Percentiles rank a stretch among this genome's conserved stretches.
Conservation (phyloP, 805 yeast species). For the Huiozyma naganishii region DNA sequence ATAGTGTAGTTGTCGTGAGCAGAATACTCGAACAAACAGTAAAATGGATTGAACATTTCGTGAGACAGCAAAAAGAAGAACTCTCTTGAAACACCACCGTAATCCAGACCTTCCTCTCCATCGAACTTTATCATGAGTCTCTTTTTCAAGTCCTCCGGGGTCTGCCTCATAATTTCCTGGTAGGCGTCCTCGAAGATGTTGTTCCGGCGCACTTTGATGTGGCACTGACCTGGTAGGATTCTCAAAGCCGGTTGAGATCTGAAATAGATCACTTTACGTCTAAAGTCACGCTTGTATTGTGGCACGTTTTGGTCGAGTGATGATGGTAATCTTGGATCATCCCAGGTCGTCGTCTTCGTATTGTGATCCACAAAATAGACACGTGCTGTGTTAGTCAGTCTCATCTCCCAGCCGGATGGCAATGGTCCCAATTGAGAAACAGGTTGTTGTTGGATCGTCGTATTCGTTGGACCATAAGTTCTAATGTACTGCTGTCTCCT, state of each 20-base stretch:
- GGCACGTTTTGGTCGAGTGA: conserved; percentile 97
- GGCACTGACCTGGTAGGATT: conserved; percentile 97
- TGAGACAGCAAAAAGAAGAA: conserved; percentile 93
- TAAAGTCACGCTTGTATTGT: conserved; percentile 96
- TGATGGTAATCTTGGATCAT: conserved; percentile 96
- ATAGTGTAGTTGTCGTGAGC: conserved; percentile 96
- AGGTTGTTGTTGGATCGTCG: conserved; percentile 95
- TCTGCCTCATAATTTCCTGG: conserved; percentile 97
- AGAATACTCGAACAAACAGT: conserved; percentile 93
- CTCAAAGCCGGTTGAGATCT: conserved; percentile 97
- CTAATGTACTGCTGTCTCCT: conserved; percentile 97
- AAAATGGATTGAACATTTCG: conserved; percentile 97
- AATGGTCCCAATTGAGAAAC: conserved; percentile 95
- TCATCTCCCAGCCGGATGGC: conserved; percentile 99
- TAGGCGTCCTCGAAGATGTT: conserved; percentile 95
- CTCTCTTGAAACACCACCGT: conserved; percentile 98
- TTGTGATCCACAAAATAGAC: conserved; percentile 98
- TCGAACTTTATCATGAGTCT: conserved; percentile 96
- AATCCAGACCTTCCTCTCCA: conserved; percentile 98
- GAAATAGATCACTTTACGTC: conserved; percentile 94
- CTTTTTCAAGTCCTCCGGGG: conserved; percentile 96
- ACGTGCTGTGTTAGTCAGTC: conserved; percentile 95
- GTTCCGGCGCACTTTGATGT: conserved; percentile 92
- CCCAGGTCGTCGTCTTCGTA: conserved; percentile 99
- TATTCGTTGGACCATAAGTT: conserved; percentile 74